A percentile compares a stretch with the other conserved stretches of the same genome.
Conservation (phyloP, 2,329 filamentous ascomycete genomes). For the Diplodia mutila region DNA sequence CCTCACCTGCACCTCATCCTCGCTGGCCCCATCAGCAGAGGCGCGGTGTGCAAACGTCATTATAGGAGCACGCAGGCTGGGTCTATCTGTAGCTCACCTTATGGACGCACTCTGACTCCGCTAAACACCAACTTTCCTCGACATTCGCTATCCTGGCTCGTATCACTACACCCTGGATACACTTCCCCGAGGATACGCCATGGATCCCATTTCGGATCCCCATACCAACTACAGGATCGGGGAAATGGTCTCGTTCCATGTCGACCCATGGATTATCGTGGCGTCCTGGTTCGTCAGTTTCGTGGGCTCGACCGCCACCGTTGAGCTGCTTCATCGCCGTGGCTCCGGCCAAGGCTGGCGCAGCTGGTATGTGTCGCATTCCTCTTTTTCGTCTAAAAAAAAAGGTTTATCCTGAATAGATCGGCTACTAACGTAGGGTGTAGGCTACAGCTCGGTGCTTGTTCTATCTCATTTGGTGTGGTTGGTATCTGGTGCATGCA, state of each 20-base stretch:
- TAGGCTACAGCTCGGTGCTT: constrained; percentile 49
- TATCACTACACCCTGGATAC: neutral
- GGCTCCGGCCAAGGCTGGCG: constrained; percentile 69
- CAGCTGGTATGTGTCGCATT: constrained; percentile 63
- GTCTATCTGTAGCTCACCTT: neutral
- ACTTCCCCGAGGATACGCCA: neutral
- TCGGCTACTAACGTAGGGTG: constrained; percentile 14
- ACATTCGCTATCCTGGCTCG: neutral
- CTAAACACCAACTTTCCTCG: neutral
- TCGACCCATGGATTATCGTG: constrained; percentile 57
- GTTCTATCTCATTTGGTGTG: constrained; percentile 50
- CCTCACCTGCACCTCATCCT: neutral
- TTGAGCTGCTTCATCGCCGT: constrained; percentile 79
- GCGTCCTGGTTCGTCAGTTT: constrained; percentile 73
- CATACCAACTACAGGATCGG: constrained; percentile 38
- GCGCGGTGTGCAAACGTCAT: neutral
- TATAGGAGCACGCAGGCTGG: neutral
- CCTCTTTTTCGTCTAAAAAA: neutral
- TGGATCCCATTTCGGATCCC: neutral
- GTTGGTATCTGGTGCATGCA: constrained; percentile 66
- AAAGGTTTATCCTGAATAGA: neutral
- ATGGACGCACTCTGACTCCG: neutral
- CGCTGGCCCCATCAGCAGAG: neutral
- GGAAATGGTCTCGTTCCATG: constrained; percentile 45
- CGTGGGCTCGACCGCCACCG: constrained; percentile 74